phyloP scores from a whole-genome alignment of 1,139 yeast species.

The Yamadazyma buinensis region DNA sequence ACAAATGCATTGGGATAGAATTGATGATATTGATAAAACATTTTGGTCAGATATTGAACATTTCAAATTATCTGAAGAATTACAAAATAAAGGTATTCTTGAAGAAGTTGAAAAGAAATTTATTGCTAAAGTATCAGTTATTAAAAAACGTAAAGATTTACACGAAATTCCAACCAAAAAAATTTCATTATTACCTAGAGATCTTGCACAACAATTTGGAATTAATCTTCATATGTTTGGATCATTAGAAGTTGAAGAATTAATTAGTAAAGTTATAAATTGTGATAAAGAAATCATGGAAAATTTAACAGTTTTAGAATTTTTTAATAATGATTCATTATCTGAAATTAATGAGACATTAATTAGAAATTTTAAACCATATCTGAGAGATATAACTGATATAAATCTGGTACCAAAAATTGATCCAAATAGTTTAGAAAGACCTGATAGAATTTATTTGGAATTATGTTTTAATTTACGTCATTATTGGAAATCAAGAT shows the following conservation, averaged over 20 bases:
- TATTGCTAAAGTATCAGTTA: slow-evolving; percentile 53
- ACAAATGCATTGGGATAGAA: slow-evolving; percentile 94
- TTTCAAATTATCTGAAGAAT: slow-evolving; percentile 44
- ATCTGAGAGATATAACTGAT: slow-evolving; percentile 49
- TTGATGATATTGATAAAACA: slow-evolving; percentile 67
- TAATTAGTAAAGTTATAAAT: slow-evolving; percentile 60
- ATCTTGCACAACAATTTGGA: slow-evolving; percentile 82
- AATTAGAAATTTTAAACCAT: slow-evolving; percentile 68
- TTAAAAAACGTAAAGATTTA: slow-evolving; percentile 35
- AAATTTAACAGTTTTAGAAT: slow-evolving; percentile 74
- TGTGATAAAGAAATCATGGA: slow-evolving; percentile 71
- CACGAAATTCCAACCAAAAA: slow-evolving; percentile 22
- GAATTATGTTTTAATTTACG: slow-evolving; percentile 76
- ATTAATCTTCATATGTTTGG: slow-evolving; percentile 85
- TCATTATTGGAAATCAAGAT: slow-evolving; percentile 81
- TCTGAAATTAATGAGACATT: slow-evolving; percentile 67
- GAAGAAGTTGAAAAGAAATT: slow-evolving; percentile 77
- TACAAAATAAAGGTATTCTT: slow-evolving; percentile 69
- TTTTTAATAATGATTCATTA: slow-evolving; percentile 70
- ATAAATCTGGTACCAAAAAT: slow-evolving; percentile 45
- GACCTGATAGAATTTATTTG: slow-evolving; percentile 78
- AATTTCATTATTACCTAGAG: slow-evolving; percentile 68
- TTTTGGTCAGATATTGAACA: slow-evolving; percentile 71
- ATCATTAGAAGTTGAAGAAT: slow-evolving; percentile 53
- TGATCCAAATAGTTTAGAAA: slow-evolving; percentile 61